Base-by-base conservation (phyloP, 1,284 basidiomycete genomes). In the Ganoderma meredithae region DNA sequence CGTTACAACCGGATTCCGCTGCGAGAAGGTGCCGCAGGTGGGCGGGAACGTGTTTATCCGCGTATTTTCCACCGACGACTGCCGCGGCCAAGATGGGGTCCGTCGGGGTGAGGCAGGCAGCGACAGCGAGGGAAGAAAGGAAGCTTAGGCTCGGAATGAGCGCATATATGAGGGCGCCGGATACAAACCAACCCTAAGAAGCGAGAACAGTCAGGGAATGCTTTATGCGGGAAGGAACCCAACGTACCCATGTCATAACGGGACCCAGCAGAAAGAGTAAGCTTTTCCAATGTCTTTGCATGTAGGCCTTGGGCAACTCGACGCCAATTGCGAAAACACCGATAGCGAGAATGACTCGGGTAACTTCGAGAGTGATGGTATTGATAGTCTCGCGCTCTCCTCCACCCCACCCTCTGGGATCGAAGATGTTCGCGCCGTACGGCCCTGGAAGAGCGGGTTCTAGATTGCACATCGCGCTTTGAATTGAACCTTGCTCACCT, bases 281-380 rank as follows among this genome's bases (percentile, higher is more conserved):
- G 68, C 94, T 95, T 74, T 87, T 90, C 96, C 96, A 98, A 77
- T 99, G 97, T 27, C 89, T 87, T 56, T 86, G 84, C 86, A 99
- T 93, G 80, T 99, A 99, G 43, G 92, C 92, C 81, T 96, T 97
- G 33, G 96, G 96, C 76, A 98, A 83, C 77, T 98, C 95, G 49
- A 99, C 98, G 3, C 98, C 98, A 69, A 99, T 95, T 12, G 97
- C 96, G 80, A 99, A 99, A 4, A 99, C 97, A 49, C 96, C 96
- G 67, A 99, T 94, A 7, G 97, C 97, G 60, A 99, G 91, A 66
- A 99, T 95, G 67, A 99, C 92, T n/a, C 97, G 88, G 25, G 96
- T 97, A 75, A 99, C 86, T 81, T 99, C 98, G 70, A 96, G 84
- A 0, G 91, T 95, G 71, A 97, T 94, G 33, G 83, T 82, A 78